These are phyloP conservation scores for Penicillium egyptiacum DNA, from an alignment of 495 filamentous ascomycete species.

Conservation along the genomic window DNA sequence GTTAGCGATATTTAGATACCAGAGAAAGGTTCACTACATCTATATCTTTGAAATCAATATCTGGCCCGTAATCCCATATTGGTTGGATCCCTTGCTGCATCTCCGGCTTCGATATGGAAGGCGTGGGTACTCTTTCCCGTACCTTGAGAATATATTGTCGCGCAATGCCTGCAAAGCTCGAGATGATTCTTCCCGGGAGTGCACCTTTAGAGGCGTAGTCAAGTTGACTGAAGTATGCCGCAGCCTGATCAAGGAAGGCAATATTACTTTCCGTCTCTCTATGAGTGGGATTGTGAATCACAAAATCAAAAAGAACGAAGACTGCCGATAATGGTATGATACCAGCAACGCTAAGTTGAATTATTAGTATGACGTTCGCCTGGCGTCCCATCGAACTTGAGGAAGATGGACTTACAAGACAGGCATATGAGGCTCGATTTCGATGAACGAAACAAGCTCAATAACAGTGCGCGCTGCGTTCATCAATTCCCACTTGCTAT, in stretches of 20 bases:
- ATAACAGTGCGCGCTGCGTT: conserved; percentile 28
- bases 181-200: conserved; percentile 32
- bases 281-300: conserved; percentile 36
- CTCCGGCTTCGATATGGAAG: neutral
- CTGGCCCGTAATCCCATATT: neutral
- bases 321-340: conserved; percentile 31
- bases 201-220: conserved; percentile 34
- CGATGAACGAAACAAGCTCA: conserved; percentile 34
- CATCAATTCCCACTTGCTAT: conserved; percentile 26
- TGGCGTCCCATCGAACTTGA: neutral
- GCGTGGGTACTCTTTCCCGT: neutral
- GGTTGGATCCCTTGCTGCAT: neutral
- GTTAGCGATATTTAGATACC: neutral
- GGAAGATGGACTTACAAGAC: conserved; percentile 30
- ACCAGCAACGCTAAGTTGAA: neutral
- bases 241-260: conserved; percentile 34
- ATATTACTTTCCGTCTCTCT: conserved; percentile 32
- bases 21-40: neutral
- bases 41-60: neutral
- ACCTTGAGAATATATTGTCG: conserved; percentile 27
- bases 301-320: conserved; percentile 39
- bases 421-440: conserved; percentile 31
- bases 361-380: neutral
- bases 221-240: conserved; percentile 35
- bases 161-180: conserved; percentile 36